Evolutionary conservation across 371 early-diverging fungal genomes (phyloP).

Genomic region (Mucor racemosus): DNA sequence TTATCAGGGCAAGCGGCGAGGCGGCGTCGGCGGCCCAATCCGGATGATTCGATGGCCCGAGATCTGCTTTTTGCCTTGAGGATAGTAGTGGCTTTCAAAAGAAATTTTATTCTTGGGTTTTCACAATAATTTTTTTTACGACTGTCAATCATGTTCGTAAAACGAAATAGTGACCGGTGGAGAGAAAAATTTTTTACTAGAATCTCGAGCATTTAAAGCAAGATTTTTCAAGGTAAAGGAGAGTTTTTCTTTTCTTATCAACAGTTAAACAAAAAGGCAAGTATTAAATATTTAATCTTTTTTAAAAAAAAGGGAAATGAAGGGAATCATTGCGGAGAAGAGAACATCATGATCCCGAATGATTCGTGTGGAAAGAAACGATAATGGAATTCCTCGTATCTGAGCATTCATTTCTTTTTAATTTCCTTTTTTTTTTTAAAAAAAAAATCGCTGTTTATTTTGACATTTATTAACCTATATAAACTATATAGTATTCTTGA

Average conservation of each 20-base stretch:
- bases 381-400: slow-evolving; percentile 49
- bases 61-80: neutral
- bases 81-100: neutral
- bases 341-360: slow-evolving; percentile 33
- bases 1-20: neutral
- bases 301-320: slow-evolving; percentile 7
- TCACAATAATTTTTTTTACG: neutral
- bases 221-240: neutral
- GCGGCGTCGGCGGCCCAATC: neutral
- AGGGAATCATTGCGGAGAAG: slow-evolving; percentile 26
- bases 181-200: slow-evolving; percentile 17
- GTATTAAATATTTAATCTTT: slow-evolving; percentile 15
- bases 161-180: neutral
- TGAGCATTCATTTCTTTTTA: slow-evolving; percentile 27
- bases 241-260: slow-evolving; percentile 2
- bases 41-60: slow-evolving; percentile 6
- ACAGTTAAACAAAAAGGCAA: slow-evolving; percentile 21
- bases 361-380: slow-evolving; percentile 34
- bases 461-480: slow-evolving; percentile 8
- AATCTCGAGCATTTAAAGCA: slow-evolving; percentile 10
- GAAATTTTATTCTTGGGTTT: neutral
- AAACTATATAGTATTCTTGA: neutral
- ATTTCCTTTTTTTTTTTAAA: slow-evolving; percentile 4
- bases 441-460: neutral
- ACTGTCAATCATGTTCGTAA: slow-evolving; percentile 3